Evolutionary conservation across 257 asterid species (phyloP), one percentile per base, ranked within the genome.

Genomic region (Nicotiana attenuata): DNA sequence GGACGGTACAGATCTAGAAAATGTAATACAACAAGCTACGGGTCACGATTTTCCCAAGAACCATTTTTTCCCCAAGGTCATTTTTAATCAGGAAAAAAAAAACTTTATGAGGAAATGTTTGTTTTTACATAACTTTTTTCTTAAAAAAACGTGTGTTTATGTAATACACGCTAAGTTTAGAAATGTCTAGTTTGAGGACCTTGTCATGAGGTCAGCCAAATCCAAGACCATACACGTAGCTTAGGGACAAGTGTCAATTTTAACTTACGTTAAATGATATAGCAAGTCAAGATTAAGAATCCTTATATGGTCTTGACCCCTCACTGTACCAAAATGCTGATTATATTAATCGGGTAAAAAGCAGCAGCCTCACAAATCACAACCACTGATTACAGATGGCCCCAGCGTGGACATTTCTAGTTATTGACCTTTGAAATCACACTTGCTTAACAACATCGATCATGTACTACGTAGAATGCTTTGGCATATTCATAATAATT

Each of bases 171-270:
- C 78, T 31, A 80, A 73, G 15, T 73, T 26, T 22, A 24, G 2
- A 14, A 47, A 56, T 79, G 79, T 80, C 66, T 79, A 73, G 4
- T 35, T 81, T 55, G 61, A 60, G 86, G 80, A 59, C 38, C 29
- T 5, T 82, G 22, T 78, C 55, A n/a, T 57, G 86, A 85, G 65
- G 81, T 84, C 84, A 80, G 87, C 77, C 3, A 60, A 20, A 59
- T 50, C 41, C 41, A 16, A 47, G 78, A 68, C 86, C 86, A 82
- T 77, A 85, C 84, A 85, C 84, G 90, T 83, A 41, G n/a, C 45
- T 10, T 19, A 47, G 33, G 53, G 78, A 80, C 81, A 82, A 69
- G 16, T 53, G 53, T 69, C 56, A 33, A 29, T 52, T 80, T 31
- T 53, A 3, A 76, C 20, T 2, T 24, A 41, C 33, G 45, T 16